Evolutionary conservation across 1,139 yeast species (phyloP), one percentile per base, ranked within the genome.

Genomic region (Kurtzmaniella quercitrusa): DNA sequence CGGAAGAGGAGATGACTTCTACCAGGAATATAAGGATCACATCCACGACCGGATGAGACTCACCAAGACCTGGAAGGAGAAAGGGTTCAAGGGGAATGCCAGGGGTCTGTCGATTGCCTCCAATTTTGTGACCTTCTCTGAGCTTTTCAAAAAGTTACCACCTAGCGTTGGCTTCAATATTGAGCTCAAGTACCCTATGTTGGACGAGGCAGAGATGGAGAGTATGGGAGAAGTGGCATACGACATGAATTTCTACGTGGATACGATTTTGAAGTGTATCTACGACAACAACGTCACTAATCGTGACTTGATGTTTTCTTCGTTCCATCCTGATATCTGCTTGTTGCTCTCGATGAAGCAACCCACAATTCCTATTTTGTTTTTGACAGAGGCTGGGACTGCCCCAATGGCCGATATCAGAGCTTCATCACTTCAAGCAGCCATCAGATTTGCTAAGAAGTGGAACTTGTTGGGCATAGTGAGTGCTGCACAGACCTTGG

Each of bases 391-490:
- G 59, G 78, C 89, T 0, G 98, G 98, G 7, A 83, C 95, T 1
- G 66, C 76, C 8, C 63, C 62, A 18, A 89, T 90, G 95, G 91
- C 95, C 1, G 98, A 93, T 63, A 77, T 87, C 17, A 73, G 98
- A 46, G 95, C 97, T 1, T 75, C 85, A 7, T 87, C 96, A 5
- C 70, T 93, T 48, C 98, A 93, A 56, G 88, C 86, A 59, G 98
- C 96, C 4, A 85, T 93, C 48, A 73, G 97, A 51, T 91, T 93
- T 62, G 91, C 96, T 12, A 84, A 83, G 51, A 84, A 85, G 48
- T 93, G 98, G 97, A 88, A 91, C 55, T 66, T 93, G 46, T 75
- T 93, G 51, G 98, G 98, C 18, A 83, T 93, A 51, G 98, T 93
- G 4, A 82, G 94, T 42, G 96, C 95, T 21, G 93, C 96, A 4